Evolutionary conservation across 2,329 filamentous ascomycete species (phyloP).

Genomic region (Fusarium albidum): DNA sequence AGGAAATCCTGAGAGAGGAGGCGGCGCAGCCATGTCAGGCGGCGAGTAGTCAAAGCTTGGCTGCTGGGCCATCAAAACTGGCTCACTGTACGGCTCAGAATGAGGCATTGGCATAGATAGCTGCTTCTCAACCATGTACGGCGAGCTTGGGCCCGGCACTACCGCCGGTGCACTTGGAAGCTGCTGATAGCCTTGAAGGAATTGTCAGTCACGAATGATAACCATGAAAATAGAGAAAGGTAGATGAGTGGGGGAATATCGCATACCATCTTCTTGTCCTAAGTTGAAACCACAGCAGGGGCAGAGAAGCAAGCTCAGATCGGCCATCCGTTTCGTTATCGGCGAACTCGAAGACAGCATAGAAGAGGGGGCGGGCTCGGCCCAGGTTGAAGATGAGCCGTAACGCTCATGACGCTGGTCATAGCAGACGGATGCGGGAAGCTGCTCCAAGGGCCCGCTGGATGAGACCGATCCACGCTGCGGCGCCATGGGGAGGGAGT

Average conservation of each 20-base stretch:
- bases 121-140: constrained; percentile 45
- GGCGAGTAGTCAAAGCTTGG: constrained; percentile 28
- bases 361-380: constrained; percentile 30
- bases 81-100: constrained; percentile 29
- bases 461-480: constrained; percentile 32
- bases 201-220: constrained; percentile 21
- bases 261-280: constrained; percentile 44
- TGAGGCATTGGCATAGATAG: constrained; percentile 33
- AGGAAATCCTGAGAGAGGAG: constrained; percentile 34
- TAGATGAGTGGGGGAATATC: not conserved
- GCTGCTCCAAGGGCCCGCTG: constrained; percentile 45
- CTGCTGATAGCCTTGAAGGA: constrained; percentile 46
- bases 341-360: constrained; percentile 38
- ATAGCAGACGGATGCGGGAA: constrained; percentile 31
- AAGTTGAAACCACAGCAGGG: constrained; percentile 43
- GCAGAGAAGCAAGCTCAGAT: constrained; percentile 42
- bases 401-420: constrained; percentile 35
- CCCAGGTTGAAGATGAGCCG: constrained; percentile 33
- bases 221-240: not conserved
- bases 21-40: constrained; percentile 25
- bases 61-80: constrained; percentile 26
- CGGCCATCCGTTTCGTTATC: constrained; percentile 41
- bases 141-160: constrained; percentile 42
- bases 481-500: constrained; percentile 44
- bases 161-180: constrained; percentile 37